Evolutionary conservation across 2,329 filamentous ascomycete species (phyloP), one percentile per base, ranked within the genome.

Genomic region (Phyllosticta paracitricarpa): DNA sequence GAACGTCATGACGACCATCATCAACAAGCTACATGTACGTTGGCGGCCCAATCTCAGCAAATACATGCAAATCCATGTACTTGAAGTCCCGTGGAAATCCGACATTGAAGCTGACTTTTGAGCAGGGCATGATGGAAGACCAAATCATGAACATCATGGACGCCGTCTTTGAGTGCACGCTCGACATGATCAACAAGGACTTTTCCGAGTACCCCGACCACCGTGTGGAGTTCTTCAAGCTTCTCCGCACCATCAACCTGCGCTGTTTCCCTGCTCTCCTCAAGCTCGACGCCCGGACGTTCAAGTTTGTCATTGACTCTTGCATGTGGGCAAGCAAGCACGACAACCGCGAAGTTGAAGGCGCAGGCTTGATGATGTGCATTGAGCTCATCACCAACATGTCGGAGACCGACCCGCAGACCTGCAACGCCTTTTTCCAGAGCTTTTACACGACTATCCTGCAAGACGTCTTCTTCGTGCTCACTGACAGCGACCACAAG

Each of bases 241-340:
- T 99, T 25, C 82, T 99, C 48, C 85, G 95, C 67, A 90, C 93
- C 14, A 97, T 99, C 78, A 99, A 99, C 75, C 79, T 97, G 56
- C 91, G 96, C 74, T 99, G 94, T 77, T 99, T 99, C 86, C 91
- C 91, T 56, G 88, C 94, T 0, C 83, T 99, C 24, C 82, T 99
- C 66, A 95, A 96, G 76, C 85, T 99, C 35, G 93, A 99, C 72
- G 93, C 90, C 70, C 86, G 91, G 63, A 94, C 97, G 72, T 99
- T 99, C 85, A 99, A 99, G 78, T 96, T 97, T 71, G 92, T 99
- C 69, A 97, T 99, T 67, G 94, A 99, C 75, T 96, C 93, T 40
- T 99, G 95, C 81, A 91, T 97, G 82, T 99, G 94, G 95, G 94
- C 95, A n/a, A 97, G 93, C 80, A 99, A 99, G 81, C 94, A 99